Evolutionary conservation across 257 asterid genomes (phyloP).

Genomic region (Solanum rostratum): DNA sequence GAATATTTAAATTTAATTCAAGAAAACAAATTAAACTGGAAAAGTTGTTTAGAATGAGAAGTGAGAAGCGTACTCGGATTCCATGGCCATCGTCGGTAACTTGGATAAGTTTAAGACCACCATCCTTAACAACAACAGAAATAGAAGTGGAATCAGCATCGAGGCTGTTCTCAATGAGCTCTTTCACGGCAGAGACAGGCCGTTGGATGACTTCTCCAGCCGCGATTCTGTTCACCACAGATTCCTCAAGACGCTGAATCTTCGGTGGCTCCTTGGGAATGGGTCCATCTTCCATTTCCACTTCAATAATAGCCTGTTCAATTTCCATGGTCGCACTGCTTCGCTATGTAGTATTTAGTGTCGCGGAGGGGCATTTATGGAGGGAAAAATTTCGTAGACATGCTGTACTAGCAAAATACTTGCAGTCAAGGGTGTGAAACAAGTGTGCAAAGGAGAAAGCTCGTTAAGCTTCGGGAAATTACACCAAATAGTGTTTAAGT

Average conservation of each 20-base stretch:
- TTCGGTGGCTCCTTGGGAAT: slow-evolving; percentile 45
- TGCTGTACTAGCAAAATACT: no score
- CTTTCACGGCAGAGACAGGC: slow-evolving; percentile 92
- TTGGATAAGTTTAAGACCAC: slow-evolving; percentile 93
- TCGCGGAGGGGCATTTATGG: neutral
- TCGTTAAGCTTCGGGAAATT: no score
- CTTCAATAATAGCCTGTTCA: neutral
- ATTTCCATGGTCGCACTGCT: neutral
- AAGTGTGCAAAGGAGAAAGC: no score
- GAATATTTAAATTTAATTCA: neutral
- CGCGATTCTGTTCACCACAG: slow-evolving; percentile 87
- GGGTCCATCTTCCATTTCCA: slow-evolving; percentile 30
- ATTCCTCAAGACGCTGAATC: slow-evolving; percentile 72
- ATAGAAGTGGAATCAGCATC: slow-evolving; percentile 74
- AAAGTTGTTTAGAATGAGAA: no score
- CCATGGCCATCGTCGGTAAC: slow-evolving; percentile 97
- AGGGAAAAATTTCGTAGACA: neutral
- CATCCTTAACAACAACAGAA: slow-evolving; percentile 72
- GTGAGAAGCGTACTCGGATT: slow-evolving; percentile 40
- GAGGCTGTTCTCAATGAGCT: slow-evolving; percentile 89
- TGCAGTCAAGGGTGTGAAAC: no score
- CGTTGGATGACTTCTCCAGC: slow-evolving; percentile 98
- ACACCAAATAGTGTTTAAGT: no score
- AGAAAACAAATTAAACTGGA: neutral
- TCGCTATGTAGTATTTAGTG: neutral